Evolutionary conservation across 176 grass and related monocot genomes (phyloP).

Genomic region (Lolium rigidum): DNA sequence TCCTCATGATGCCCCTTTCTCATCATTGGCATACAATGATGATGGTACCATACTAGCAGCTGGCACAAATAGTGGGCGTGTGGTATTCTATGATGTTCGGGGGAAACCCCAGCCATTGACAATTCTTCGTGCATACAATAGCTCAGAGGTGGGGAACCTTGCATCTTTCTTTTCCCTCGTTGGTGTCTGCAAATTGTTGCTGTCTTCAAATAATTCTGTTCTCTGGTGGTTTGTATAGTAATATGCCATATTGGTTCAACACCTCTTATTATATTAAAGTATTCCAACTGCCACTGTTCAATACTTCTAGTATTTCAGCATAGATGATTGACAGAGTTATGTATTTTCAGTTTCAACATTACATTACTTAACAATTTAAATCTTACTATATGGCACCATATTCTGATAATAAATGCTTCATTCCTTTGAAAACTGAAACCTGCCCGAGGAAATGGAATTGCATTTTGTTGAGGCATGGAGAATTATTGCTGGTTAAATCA

Average conservation of each 20-base stretch:
- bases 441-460: constrained; percentile 15
- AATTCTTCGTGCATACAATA: constrained; percentile 87
- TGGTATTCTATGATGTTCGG: constrained; percentile 96
- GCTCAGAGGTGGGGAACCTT: constrained; percentile 72
- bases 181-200: constrained; percentile 27
- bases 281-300: neutral
- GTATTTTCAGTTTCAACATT: constrained; percentile 10
- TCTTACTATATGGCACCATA: neutral
- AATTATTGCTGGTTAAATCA: constrained; percentile 35
- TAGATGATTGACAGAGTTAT: constrained; percentile 5
- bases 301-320: neutral
- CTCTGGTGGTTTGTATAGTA: constrained; percentile 8
- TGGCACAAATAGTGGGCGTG: constrained; percentile 91
- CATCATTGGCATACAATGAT: constrained; percentile 90
- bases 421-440: neutral
- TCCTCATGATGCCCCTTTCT: constrained; percentile 90
- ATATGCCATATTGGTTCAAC: constrained; percentile 17
- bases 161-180: constrained; percentile 19
- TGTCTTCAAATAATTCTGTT: neutral
- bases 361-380: constrained; percentile 1
- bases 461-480: neutral
- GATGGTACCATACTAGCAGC: constrained; percentile 91
- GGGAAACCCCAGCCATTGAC: constrained; percentile 93
- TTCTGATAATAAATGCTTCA: neutral
- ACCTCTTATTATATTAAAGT: constrained; percentile 1